Base-by-base conservation (phyloP, 352 stramenopile species). In the Phytophthora tubulina region DNA sequence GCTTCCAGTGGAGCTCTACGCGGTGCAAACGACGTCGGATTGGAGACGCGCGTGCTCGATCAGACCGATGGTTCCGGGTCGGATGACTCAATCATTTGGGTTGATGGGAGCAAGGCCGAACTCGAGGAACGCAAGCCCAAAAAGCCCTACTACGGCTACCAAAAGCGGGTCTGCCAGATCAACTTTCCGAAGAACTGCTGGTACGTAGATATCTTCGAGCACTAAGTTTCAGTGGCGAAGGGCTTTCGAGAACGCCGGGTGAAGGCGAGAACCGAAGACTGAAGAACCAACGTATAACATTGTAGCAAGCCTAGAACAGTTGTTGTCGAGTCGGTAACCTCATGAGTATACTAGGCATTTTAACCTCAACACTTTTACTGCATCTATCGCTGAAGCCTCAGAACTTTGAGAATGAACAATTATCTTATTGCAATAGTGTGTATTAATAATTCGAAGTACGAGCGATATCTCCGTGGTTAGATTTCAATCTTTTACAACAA, bases 111-210 rank as follows among this genome's bases (percentile, higher is more conserved):
- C 58, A 54, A 64, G 50, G 38, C 33, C 15, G 38, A 15, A 21
- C 11, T 39, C 4, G 49, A 72, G 39, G 57, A 72, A 52, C 55
- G 15, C 41, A 32, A 15, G 5, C 11, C 17, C 27, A 33, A 35
- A 33, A 35, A 46, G 9, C 14, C 45, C 51, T 31, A 59, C 45
- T 30, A 71, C 17, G 65, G 49, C 17, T 21, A 69, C 13, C 49
- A 58, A 30, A 9, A 61, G 27, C 36, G 21, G 17, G 14, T 52
- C 11, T 73, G 65, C 42, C 39, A 63, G 13, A 14, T 63, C 33
- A 54, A 36, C 31, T 41, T 62, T 39, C 38, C 38, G 7, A 52
- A 51, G 41, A 63, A 48, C n/a, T 73, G 65, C 57, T 68, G 65
- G 65, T 48, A 9, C 30, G 27, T 68, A 21, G 57, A 73, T 38